A percentile compares a stretch with the other conserved stretches of the same genome.
Conservation (phyloP, 1,139 yeast species). For the Kodamaea ohmeri region DNA sequence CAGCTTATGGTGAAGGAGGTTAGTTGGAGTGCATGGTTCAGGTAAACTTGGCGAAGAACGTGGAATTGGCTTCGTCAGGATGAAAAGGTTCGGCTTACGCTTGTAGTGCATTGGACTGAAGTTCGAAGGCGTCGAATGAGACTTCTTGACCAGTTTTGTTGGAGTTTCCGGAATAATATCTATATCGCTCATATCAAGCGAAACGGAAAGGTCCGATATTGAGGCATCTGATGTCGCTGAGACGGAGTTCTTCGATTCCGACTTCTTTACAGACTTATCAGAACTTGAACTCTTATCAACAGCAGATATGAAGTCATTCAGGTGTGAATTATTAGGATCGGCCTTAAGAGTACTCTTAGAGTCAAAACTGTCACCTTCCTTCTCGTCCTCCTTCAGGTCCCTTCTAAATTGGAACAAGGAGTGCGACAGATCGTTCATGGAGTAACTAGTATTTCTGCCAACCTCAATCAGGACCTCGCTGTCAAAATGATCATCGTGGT, state of each 20-base stretch:
- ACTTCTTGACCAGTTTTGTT: constrained; percentile 37
- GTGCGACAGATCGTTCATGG: constrained; percentile 31
- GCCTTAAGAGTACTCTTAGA: background rate
- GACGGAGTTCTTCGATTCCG: constrained; percentile 4
- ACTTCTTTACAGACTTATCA: constrained; percentile 16
- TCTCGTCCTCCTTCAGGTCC: background rate
- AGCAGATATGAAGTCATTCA: constrained; percentile 29
- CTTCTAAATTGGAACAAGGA: constrained; percentile 26
- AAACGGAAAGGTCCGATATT: background rate
- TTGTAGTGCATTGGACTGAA: constrained; percentile 28
- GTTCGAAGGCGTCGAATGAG: constrained; percentile 32
- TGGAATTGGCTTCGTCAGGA: constrained; percentile 9
- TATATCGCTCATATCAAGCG: constrained; percentile 20
- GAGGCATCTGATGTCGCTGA: constrained; percentile 3
- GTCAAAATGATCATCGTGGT: constrained; percentile 5
- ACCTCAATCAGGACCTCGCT: constrained; percentile 40
- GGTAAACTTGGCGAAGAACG: constrained; percentile 4
- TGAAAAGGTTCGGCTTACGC: constrained; percentile 11
- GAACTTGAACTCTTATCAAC: constrained; percentile 12
- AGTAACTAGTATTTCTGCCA: constrained; percentile 33
- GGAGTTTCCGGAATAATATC: constrained; percentile 43
- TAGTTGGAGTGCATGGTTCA: constrained; percentile 35
- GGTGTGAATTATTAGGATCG: background rate
- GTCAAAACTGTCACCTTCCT: background rate
- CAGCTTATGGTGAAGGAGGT: constrained; percentile 14